Percentiles rank a stretch among this genome's conserved stretches.
Conservation (phyloP, 2,329 filamentous ascomycete genomes). For the Coniochaeta ligniaria region DNA sequence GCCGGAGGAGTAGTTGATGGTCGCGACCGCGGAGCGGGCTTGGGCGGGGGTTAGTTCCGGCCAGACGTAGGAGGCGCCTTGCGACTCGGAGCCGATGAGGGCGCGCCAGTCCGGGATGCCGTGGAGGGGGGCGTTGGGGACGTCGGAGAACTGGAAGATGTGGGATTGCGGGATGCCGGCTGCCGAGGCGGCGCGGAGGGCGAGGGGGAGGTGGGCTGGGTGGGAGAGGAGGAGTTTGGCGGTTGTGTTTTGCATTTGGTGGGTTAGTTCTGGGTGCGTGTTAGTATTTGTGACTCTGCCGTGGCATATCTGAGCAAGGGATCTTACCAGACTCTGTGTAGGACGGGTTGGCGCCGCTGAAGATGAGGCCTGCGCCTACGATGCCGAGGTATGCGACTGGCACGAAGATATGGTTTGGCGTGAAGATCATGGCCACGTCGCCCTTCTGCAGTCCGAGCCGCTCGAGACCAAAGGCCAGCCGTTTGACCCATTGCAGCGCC, state of each 20-base stretch:
- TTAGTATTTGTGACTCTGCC: background rate
- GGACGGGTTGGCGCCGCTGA: conserved; percentile 46
- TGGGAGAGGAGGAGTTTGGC: conserved; percentile 43
- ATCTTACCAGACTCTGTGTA: conserved; percentile 38
- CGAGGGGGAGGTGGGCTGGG: conserved; percentile 33
- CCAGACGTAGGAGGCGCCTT: conserved; percentile 32
- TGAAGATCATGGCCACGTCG: conserved; percentile 47
- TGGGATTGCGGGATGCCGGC: conserved; percentile 29
- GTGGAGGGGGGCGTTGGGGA: conserved; percentile 16
- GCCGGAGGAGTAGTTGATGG: conserved; percentile 42
- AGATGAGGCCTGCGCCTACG: conserved; percentile 43
- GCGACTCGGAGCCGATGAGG: conserved; percentile 24
- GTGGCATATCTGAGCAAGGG: background rate
- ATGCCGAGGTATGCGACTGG: conserved; percentile 47
- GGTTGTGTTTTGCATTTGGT: conserved; percentile 43
- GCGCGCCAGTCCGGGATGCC: conserved; percentile 34
- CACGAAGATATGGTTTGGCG: conserved; percentile 47
- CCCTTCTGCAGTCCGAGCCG: conserved; percentile 34
- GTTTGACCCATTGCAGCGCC: conserved; percentile 41
- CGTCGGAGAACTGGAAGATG: conserved; percentile 42
- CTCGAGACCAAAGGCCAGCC: conserved; percentile 35
- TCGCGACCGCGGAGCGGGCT: conserved; percentile 23
- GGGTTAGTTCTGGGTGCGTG: conserved; percentile 34
- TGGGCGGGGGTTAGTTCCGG: conserved; percentile 25
- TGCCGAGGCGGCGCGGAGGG: conserved; percentile 34